Evolutionary conservation across 768 basidiomycete genomes (phyloP).

Genomic region (Russula compacta): DNA sequence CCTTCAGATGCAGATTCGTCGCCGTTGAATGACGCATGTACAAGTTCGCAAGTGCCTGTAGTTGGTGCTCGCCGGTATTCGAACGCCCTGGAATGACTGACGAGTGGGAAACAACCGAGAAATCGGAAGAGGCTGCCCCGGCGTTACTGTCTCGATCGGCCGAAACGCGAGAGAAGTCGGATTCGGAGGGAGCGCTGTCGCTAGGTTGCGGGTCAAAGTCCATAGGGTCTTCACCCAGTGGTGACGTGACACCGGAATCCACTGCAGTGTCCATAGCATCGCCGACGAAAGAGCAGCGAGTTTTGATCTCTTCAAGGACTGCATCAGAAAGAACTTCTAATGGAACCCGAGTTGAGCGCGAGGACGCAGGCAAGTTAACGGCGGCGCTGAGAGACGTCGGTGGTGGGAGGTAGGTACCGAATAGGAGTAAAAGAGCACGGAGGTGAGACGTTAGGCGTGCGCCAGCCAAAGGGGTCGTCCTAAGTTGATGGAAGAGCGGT

Average conservation of each 20-base stretch:
- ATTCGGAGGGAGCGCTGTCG: conserved; percentile 57
- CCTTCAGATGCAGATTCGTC: conserved; percentile 60
- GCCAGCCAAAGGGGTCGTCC: conserved; percentile 86
- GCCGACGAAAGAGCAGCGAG: conserved; percentile 83
- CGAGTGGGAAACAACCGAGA: conserved; percentile 43
- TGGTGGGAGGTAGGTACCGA: conserved; percentile 79
- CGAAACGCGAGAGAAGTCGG: conserved; percentile 50
- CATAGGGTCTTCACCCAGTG: conserved; percentile 29
- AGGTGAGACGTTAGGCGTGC: conserved; percentile 69
- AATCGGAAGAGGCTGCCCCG: conserved; percentile 47
- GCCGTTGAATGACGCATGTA: conserved; percentile 74
- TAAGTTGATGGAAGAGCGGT: conserved; percentile 74
- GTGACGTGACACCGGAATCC: conserved; percentile 16
- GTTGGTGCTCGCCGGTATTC: conserved; percentile 38
- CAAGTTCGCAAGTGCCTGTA: conserved; percentile 59
- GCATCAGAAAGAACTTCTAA: conserved; percentile 69
- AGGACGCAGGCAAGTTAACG: conserved; percentile 52
- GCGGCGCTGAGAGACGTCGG: conserved; percentile 60
- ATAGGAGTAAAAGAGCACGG: conserved; percentile 70
- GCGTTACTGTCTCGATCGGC: conserved; percentile 36
- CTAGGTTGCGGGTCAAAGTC: conserved; percentile 41
- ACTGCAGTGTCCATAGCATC: conserved; percentile 37
- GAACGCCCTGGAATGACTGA: conserved; percentile 26
- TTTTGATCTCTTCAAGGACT: conserved; percentile 86
- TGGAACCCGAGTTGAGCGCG: conserved; percentile 60